Evolutionary conservation across 169 alveolate genomes (phyloP).

Genomic region (Plasmodium coatneyi): DNA sequence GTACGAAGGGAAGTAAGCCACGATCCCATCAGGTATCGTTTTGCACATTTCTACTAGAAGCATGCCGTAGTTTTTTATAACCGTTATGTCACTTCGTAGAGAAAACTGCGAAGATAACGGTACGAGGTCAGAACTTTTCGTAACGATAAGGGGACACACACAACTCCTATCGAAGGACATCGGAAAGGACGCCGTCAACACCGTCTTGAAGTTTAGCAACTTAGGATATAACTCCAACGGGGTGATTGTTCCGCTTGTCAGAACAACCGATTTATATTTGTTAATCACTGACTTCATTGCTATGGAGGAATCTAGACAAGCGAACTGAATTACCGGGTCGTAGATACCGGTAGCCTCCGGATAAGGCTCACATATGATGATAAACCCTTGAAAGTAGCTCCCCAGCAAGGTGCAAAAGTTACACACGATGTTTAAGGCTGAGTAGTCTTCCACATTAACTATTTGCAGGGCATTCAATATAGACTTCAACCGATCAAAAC

Average conservation of each 20-base stretch:
- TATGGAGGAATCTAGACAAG: slow-evolving; percentile 96
- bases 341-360: slow-evolving; percentile 94
- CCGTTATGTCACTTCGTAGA: slow-evolving; percentile 92
- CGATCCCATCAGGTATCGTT: slow-evolving; percentile 96
- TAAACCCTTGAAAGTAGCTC: slow-evolving; percentile 95
- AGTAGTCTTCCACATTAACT: slow-evolving; percentile 86
- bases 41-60: slow-evolving; percentile 92
- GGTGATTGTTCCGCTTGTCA: slow-evolving; percentile 98
- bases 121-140: slow-evolving; percentile 93
- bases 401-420: slow-evolving; percentile 95
- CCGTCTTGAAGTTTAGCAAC: slow-evolving; percentile 94
- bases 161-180: slow-evolving; percentile 95
- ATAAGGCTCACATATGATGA: slow-evolving; percentile 96
- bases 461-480: slow-evolving; percentile 88
- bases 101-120: slow-evolving; percentile 93
- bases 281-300: slow-evolving; percentile 96
- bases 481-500: slow-evolving; percentile 83
- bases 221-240: slow-evolving; percentile 97
- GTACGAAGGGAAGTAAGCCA: slow-evolving; percentile 97
- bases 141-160: slow-evolving; percentile 95
- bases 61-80: slow-evolving; percentile 94
- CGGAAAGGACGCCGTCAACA: slow-evolving; percentile 93
- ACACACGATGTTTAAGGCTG: slow-evolving; percentile 88
- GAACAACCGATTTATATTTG: slow-evolving; percentile 92
- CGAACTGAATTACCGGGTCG: slow-evolving; percentile 95